Evolutionary conservation across 2,329 filamentous ascomycete genomes (phyloP), one percentile per base, ranked within the genome.

Genomic region (Fusarium floridanum): DNA sequence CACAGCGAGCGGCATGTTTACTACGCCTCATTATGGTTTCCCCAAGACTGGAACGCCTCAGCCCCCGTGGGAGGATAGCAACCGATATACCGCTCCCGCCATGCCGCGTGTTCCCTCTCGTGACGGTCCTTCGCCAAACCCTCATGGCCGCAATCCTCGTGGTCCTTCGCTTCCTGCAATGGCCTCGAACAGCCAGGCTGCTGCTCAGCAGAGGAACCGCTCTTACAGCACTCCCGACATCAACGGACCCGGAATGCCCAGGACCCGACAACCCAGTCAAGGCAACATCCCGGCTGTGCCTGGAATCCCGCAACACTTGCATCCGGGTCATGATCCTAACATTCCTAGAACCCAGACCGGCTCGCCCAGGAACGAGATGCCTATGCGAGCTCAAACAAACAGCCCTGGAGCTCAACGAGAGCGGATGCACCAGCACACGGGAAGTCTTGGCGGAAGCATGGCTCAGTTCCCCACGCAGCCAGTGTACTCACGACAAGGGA

Each of bases 201-300:
- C 88, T 73, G 83, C 88, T 73, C 92, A 94, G 81, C 91, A 93
- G 80, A 90, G 95, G 75, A 92, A 94, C 84, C 91, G 97, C 74
- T 98, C 95, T 41, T 97, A 97, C 79, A 98, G 96, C 84, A 98
- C 95, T 73, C 96, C 97, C 9, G 95, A 98, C 81, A 98, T 98
- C 77, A 94, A 97, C 75, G 92, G 89, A 63, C 89, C 91, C 63
- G 88, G 89, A 73, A 88, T 88, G 59, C 86, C 88, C 80, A 87
- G 91, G 73, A 86, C 86, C 63, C 85, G 87, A 73, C 89, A 90
- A 82, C 87, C 83, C 81, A 88, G 85, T 81, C 86, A 83, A 83
- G 86, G 82, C 76, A 81, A 85, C 69, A 89, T 95, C 7, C 93
- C 93, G 6, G 90, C 90, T 12, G 93, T 95, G 14, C 93, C 93